Conservation (phyloP, 495 filamentous ascomycete species). For the Aspergillus panamensis region DNA sequence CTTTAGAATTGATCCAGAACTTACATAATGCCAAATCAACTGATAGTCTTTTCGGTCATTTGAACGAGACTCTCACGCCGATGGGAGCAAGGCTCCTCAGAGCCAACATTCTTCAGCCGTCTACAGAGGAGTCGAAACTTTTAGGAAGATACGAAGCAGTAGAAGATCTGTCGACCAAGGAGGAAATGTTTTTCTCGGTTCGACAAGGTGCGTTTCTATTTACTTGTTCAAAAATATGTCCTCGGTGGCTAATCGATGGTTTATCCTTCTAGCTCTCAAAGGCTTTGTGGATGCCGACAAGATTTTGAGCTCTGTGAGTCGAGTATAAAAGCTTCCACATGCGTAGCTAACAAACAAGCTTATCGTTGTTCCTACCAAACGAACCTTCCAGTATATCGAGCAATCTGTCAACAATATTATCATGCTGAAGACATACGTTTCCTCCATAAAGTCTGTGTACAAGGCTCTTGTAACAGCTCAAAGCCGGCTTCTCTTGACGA, state of each 20-base stretch:
- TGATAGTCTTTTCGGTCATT: conserved; percentile 73
- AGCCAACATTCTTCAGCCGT: conserved; percentile 85
- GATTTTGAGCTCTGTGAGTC: conserved; percentile 35
- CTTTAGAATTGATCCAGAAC: conserved; percentile 89
- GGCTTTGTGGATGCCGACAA: conserved; percentile 56
- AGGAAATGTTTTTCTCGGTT: conserved; percentile 81
- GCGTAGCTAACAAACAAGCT: conserved; percentile 48
- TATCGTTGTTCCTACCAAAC: conserved; percentile 62
- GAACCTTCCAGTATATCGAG: conserved; percentile 63
- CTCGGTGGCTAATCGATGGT: background rate
- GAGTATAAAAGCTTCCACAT: background rate
- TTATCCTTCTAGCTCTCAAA: conserved; percentile 55
- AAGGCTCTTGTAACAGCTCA: conserved; percentile 63
- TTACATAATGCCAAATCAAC: conserved; percentile 69
- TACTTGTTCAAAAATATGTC: background rate
- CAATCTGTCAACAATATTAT: conserved; percentile 84
- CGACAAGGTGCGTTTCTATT: conserved; percentile 50
- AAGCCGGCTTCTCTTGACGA: conserved; percentile 61
- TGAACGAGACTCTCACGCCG: conserved; percentile 81
- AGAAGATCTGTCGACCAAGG: conserved; percentile 76
- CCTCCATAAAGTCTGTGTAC: conserved; percentile 61
- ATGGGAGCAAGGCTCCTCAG: conserved; percentile 82
- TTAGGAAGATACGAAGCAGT: conserved; percentile 74
- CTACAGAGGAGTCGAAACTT: conserved; percentile 62
- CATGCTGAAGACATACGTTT: conserved; percentile 78